Conservation (phyloP, 768 basidiomycete species). For the Lentinula edodes region DNA sequence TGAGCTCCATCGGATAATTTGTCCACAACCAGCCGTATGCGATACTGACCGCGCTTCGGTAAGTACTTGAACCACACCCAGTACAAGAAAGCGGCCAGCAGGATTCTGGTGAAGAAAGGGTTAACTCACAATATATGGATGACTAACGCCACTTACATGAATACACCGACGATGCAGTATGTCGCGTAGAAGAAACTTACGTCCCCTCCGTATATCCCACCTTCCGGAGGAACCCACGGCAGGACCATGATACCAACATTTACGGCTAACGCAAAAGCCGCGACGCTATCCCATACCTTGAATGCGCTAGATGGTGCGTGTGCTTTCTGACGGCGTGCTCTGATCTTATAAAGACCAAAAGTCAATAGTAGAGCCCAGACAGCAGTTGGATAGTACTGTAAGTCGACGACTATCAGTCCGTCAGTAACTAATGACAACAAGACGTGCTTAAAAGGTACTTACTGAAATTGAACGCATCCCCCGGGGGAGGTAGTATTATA, state of each 20-base stretch:
- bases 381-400: slow-evolving; percentile 34
- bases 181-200: slow-evolving; percentile 39
- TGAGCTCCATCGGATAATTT: slow-evolving; percentile 27
- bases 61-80: slow-evolving; percentile 33
- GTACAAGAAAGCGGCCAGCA: slow-evolving; percentile 24
- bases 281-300: slow-evolving; percentile 30
- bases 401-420: slow-evolving; percentile 23
- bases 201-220: slow-evolving; percentile 32
- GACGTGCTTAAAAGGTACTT: slow-evolving; percentile 6
- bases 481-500: slow-evolving; percentile 39
- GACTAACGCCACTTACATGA: slow-evolving; percentile 20
- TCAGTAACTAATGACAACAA: slow-evolving; percentile 2
- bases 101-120: slow-evolving; percentile 16
- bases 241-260: slow-evolving; percentile 34
- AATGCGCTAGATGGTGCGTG: slow-evolving; percentile 28
- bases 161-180: slow-evolving; percentile 33
- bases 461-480: slow-evolving; percentile 41
- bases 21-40: slow-evolving; percentile 42
- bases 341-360: slow-evolving; percentile 28
- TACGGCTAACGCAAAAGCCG: slow-evolving; percentile 28
- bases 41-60: slow-evolving; percentile 36
- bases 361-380: slow-evolving; percentile 30
- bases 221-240: slow-evolving; percentile 35
- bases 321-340: slow-evolving; percentile 24
- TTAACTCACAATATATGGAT: not conserved